phyloP scores from a whole-genome alignment of 2,329 filamentous ascomycete species.

The Hymenoscyphus scutula region DNA sequence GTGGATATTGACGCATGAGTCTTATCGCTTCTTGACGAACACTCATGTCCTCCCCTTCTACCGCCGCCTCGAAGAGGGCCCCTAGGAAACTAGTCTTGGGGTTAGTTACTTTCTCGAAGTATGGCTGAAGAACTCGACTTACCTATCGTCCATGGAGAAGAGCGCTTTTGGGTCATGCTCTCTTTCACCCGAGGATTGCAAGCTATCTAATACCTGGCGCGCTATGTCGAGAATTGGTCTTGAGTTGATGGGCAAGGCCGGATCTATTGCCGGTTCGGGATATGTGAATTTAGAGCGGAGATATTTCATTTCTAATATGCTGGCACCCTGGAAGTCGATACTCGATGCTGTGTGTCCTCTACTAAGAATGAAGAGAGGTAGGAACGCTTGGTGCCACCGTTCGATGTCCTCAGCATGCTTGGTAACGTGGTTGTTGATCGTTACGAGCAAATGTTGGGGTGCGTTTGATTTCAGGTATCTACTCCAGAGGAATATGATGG shows the following conservation, averaged over 20 bases:
- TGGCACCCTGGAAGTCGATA: neutral
- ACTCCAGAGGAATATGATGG: neutral
- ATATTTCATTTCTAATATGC: neutral
- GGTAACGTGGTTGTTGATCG: neutral
- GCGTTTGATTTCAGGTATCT: neutral
- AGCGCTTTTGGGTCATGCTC: neutral
- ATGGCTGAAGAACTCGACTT: too few relatives aligned
- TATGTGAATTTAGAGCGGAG: neutral
- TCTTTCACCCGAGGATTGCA: neutral
- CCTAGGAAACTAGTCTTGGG: neutral
- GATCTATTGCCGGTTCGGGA: neutral
- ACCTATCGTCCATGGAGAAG: neutral
- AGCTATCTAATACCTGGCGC: neutral
- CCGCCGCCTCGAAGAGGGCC: neutral
- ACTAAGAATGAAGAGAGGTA: neutral
- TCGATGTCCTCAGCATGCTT: neutral
- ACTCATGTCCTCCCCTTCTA: neutral
- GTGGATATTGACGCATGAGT: slow-evolving; percentile 4
- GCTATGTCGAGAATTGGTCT: neutral
- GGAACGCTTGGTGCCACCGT: slow-evolving; percentile 5
- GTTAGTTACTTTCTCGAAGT: too few relatives aligned
- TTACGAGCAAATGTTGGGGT: neutral
- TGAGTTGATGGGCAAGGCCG: neutral
- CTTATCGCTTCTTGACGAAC: neutral
- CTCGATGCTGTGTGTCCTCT: neutral